These are phyloP conservation scores for Mrakia frigida DNA, from an alignment of 768 basidiomycete species.

Conservation along the genomic window DNA sequence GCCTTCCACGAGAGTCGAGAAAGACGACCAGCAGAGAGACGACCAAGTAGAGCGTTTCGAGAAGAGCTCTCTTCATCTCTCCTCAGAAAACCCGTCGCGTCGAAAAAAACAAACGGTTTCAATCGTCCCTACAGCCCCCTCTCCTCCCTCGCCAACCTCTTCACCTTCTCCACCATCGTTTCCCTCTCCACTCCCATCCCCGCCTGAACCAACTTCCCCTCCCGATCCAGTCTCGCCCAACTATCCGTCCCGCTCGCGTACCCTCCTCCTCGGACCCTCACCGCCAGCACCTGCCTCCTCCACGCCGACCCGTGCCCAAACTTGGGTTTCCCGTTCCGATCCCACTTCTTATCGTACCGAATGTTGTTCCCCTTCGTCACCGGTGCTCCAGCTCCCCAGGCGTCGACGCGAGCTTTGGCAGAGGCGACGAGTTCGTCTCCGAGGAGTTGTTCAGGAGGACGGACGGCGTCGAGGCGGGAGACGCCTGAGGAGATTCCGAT, in stretches of 20 bases:
- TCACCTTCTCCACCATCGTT: no score
- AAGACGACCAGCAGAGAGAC: no score
- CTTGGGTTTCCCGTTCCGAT: neutral
- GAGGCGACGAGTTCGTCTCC: conserved; percentile 7
- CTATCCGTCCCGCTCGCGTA: neutral
- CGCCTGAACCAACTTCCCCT: neutral
- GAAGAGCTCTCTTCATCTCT: no score
- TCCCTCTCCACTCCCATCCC: neutral
- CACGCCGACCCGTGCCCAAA: neutral
- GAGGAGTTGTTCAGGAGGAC: neutral
- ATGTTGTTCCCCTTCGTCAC: neutral
- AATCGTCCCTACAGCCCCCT: no score
- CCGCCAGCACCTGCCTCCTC: neutral
- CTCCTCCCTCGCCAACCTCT: no score
- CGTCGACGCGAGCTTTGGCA: neutral
- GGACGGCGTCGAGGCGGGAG: neutral
- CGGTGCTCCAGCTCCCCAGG: neutral
- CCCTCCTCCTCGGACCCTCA: neutral
- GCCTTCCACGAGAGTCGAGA: no score
- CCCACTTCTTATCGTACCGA: neutral
- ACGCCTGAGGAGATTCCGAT: neutral
- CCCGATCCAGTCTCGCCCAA: neutral
- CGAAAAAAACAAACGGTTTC: no score
- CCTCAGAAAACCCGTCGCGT: no score
- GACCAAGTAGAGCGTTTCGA: no score